Percentiles rank a stretch among this genome's conserved stretches.
Conservation (phyloP, 192 early-diverging fungal genomes). For the Entomortierella chlamydospora region DNA sequence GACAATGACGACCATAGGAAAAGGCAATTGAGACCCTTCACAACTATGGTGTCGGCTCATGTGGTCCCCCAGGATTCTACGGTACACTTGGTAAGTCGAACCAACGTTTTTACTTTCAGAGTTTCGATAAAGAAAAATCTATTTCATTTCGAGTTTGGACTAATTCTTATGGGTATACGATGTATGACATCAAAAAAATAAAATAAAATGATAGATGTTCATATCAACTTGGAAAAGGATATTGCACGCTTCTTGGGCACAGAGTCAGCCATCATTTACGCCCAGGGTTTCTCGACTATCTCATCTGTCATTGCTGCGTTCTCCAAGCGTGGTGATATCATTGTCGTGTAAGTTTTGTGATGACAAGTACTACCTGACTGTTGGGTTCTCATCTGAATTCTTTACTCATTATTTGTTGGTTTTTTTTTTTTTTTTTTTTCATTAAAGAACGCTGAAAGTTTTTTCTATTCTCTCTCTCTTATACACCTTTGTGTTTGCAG, state of each 20-base stretch:
- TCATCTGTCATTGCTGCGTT: slow-evolving; percentile 95
- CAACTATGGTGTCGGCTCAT: slow-evolving; percentile 96
- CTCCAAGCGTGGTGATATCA: slow-evolving; percentile 94
- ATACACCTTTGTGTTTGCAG: slow-evolving; percentile 61
- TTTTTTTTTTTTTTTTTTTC: background rate
- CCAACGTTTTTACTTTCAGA: no score
- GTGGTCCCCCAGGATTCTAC: slow-evolving; percentile 95
- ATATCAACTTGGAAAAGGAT: slow-evolving; percentile 91
- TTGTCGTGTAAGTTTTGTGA: slow-evolving; percentile 85
- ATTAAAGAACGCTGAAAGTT: background rate
- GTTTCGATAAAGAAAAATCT: no score
- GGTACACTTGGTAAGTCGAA: slow-evolving; percentile 81
- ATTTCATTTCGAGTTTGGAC: no score
- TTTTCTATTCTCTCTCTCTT: no score
- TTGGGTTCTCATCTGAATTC: no score
- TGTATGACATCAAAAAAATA: no score
- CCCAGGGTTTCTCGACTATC: slow-evolving; percentile 94
- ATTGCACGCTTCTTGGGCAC: slow-evolving; percentile 88
- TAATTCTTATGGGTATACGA: no score
- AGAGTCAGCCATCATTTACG: slow-evolving; percentile 91
- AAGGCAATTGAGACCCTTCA: slow-evolving; percentile 86
- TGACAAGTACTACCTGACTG: no score
- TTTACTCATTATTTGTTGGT: background rate
- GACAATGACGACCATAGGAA: no score
- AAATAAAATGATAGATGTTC: slow-evolving; percentile 76